Evolutionary conservation across 805 yeast species (phyloP), one percentile per base, ranked within the genome.

Genomic region (Candida silvicultrix): DNA sequence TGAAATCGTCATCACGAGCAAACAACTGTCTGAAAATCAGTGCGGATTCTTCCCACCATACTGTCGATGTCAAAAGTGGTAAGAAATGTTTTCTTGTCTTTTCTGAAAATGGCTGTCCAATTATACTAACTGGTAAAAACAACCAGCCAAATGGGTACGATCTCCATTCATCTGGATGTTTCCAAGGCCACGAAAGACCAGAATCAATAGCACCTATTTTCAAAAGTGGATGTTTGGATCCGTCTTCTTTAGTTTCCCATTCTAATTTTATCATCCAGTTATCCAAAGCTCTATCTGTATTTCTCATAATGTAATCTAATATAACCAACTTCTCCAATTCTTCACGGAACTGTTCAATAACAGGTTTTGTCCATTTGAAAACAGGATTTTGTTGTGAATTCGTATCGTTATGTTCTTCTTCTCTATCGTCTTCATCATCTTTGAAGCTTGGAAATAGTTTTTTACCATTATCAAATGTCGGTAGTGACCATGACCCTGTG

Each of bases 121-220:
- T 78, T 6, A 84, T 59, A 11, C 77, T 68, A 12, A 75, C 62
- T 0, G 90, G 90, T 31, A 84, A 62, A 54, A 79, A 83, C 22
- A 84, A 63, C 92, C 92, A 84, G 0, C 90, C 90, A 63, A 75
- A 84, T 0, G 90, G 90, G 54, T 81, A 84, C 0, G 87, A 80
- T 45, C 90, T 65, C 88, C 89, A 83, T 56, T 83, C 89, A 61
- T 84, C 86, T 0, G 90, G 90, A 52, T 83, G 88, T 55, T 84
- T 83, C 89, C 89, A 84, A 5, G 92, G 90, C 54, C 81, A 83
- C 0, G 89, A 73, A 28, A 84, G 66, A 0, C 89, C 89, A 15
- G 86, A 81, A 55, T 84, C 90, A 40, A 84, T 84, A 1, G 90
- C 92, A 2, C 87, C 89, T 28, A 84, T 69, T 43, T 67, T 71